These are phyloP conservation scores for Lachancea cidri DNA, from an alignment of 805 yeast species.

Conservation along the genomic window DNA sequence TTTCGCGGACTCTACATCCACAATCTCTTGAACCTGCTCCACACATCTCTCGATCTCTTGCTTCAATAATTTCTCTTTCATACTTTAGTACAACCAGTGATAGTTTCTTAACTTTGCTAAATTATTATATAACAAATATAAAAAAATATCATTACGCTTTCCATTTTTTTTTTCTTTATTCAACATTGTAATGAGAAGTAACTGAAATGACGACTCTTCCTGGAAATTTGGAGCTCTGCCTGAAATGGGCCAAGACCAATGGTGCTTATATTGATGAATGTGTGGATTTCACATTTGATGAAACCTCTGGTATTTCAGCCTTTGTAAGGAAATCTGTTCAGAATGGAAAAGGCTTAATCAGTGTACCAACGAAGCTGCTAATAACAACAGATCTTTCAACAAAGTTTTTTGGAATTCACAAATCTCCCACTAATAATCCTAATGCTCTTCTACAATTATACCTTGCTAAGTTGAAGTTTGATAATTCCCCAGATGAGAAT, in stretches of 20 bases:
- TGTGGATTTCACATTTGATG: constrained; percentile 31
- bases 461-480: constrained; percentile 41
- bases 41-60: constrained; percentile 21
- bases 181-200: no score
- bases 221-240: constrained; percentile 16
- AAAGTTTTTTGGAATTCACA: constrained; percentile 19
- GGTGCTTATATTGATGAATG: constrained; percentile 36
- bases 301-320: constrained; percentile 34
- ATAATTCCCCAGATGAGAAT: constrained; percentile 17
- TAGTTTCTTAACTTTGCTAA: no score
- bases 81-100: no score
- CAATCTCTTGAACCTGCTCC: constrained; percentile 21
- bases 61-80: constrained; percentile 15
- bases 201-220: no score
- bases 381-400: constrained; percentile 37
- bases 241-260: constrained; percentile 37
- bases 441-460: constrained; percentile 36
- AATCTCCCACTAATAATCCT: constrained; percentile 16
- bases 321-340: constrained; percentile 14
- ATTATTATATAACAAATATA: no score
- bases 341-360: constrained; percentile 27
- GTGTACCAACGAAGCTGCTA: constrained; percentile 36
- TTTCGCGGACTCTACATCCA: constrained; percentile 26
- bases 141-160: no score
- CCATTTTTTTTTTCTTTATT: no score